phyloP scores from a whole-genome alignment of 805 yeast species.

The Candida qinlingensis region DNA sequence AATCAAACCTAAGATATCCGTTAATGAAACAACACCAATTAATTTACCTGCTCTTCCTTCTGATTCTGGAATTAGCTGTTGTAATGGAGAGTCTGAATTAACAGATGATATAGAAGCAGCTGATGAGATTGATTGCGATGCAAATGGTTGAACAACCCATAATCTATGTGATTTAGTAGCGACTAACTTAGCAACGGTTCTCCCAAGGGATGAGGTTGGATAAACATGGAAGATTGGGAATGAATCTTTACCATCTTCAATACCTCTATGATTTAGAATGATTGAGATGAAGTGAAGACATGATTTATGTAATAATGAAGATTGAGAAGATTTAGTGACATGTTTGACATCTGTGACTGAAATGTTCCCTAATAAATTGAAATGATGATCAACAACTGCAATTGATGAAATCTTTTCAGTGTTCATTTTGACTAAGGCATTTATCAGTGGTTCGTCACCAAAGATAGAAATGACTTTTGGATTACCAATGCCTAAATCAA shows the following conservation, averaged over 20 bases:
- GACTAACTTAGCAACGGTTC: conserved; percentile 90
- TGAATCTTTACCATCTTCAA: conserved; percentile 92
- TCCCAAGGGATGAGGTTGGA: conserved; percentile 68
- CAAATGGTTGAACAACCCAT: conserved; percentile 68
- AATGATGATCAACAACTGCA: conserved; percentile 82
- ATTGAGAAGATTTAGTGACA: conserved; percentile 81
- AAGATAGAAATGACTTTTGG: conserved; percentile 68
- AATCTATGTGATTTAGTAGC: conserved; percentile 92
- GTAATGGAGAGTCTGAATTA: conserved; percentile 19
- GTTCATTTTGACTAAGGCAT: conserved; percentile 84
- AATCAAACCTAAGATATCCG: conserved; percentile 79
- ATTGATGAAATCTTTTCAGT: conserved; percentile 78
- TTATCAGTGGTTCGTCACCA: conserved; percentile 84
- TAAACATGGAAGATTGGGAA: conserved; percentile 95
- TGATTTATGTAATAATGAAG: conserved; percentile 72
- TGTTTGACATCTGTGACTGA: conserved; percentile 91
- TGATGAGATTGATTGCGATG: conserved; percentile 22
- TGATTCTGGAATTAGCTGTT: conserved; percentile 29
- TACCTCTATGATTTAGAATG: conserved; percentile 80
- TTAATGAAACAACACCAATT: conserved; percentile 86
- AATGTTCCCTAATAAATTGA: conserved; percentile 80
- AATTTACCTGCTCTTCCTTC: conserved; percentile 71
- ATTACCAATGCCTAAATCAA: conserved; percentile 72
- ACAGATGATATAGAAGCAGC: conserved; percentile 20
- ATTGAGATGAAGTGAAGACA: conserved; percentile 86